Percentiles rank a stretch among this genome's conserved stretches.
Conservation (phyloP, 225 moss, liverwort and hornwort genomes). For the Sphagnum contortum region DNA sequence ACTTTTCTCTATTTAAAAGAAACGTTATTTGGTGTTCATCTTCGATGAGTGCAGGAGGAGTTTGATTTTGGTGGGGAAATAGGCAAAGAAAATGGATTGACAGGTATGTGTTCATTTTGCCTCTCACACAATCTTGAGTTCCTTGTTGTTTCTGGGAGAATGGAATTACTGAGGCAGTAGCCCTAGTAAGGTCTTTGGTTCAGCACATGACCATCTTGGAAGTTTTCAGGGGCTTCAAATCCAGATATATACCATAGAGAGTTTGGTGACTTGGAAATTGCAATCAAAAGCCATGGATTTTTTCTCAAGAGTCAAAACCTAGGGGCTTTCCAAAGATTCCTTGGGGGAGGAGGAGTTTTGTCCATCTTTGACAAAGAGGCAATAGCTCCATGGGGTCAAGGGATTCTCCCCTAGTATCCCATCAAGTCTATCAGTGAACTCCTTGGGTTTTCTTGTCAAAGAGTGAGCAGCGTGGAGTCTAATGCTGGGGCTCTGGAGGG, state of each 20-base stretch:
- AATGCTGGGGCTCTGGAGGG: not conserved
- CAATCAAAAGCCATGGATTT: too few relatives aligned
- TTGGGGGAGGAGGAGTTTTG: too few relatives aligned
- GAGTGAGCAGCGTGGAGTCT: not conserved
- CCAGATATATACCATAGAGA: not conserved
- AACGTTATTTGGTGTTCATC: too few relatives aligned
- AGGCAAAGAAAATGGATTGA: slow-evolving; percentile 37
- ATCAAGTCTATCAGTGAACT: not conserved
- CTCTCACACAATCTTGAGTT: not conserved
- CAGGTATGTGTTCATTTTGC: slow-evolving; percentile 10
- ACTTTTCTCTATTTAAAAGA: slow-evolving; percentile 4
- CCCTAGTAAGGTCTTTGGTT: too few relatives aligned
- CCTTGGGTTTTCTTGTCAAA: not conserved
- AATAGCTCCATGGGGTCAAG: too few relatives aligned
- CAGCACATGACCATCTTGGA: not conserved
- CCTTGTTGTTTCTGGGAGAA: not conserved
- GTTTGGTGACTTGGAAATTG: too few relatives aligned
- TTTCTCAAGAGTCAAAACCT: too few relatives aligned
- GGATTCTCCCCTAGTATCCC: too few relatives aligned
- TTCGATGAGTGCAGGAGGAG: slow-evolving; percentile 33
- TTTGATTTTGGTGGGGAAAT: slow-evolving; percentile 90
- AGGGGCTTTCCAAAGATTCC: too few relatives aligned
- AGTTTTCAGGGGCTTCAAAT: not conserved
- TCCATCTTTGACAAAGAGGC: too few relatives aligned
- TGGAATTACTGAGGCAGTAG: too few relatives aligned